Percentiles rank a stretch among this genome's conserved stretches.
phyloP scores from a whole-genome alignment of 2,329 filamentous ascomycete genomes.

The Didymella lethalis region DNA sequence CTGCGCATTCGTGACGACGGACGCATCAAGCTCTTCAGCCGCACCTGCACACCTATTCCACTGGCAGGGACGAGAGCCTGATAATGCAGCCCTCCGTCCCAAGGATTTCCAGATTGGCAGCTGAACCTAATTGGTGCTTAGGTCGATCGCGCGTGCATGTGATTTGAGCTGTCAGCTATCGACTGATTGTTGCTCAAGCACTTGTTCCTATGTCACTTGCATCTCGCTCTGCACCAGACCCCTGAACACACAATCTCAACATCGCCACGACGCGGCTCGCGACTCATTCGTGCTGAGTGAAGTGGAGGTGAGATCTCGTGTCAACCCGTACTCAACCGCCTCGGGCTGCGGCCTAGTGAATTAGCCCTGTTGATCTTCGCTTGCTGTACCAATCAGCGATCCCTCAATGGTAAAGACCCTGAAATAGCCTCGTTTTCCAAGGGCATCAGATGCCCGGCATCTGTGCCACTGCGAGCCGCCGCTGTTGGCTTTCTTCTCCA shows the following conservation, averaged over 20 bases:
- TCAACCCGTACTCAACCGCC: slow-evolving; percentile 13
- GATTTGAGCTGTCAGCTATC: slow-evolving; percentile 1
- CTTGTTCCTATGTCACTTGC: background rate
- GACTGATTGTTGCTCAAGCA: background rate
- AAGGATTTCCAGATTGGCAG: slow-evolving; percentile 10
- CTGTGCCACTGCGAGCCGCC: slow-evolving; percentile 2
- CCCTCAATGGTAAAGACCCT: slow-evolving; percentile 1
- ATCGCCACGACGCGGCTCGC: background rate
- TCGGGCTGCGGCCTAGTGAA: slow-evolving; percentile 7
- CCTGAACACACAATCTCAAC: background rate
- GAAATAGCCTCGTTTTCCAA: slow-evolving; percentile 5
- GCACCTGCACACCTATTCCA: slow-evolving; percentile 12
- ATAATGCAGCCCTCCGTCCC: slow-evolving; percentile 8
- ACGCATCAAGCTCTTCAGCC: slow-evolving; percentile 12
- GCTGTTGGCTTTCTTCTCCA: slow-evolving; percentile 8
- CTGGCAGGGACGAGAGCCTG: background rate
- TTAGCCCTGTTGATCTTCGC: slow-evolving; percentile 3
- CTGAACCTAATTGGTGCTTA: slow-evolving; percentile 6
- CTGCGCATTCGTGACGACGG: slow-evolving; percentile 3
- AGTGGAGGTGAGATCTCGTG: slow-evolving; percentile 3
- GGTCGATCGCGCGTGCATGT: slow-evolving; percentile 1
- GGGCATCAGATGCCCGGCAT: background rate
- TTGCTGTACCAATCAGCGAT: slow-evolving; percentile 5
- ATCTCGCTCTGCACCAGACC: background rate
- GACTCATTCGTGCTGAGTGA: slow-evolving; percentile 1